Percentiles rank a stretch among this genome's conserved stretches.
phyloP scores from a whole-genome alignment of 1,284 basidiomycete genomes.

The Austroboletus novae-zelandiae region DNA sequence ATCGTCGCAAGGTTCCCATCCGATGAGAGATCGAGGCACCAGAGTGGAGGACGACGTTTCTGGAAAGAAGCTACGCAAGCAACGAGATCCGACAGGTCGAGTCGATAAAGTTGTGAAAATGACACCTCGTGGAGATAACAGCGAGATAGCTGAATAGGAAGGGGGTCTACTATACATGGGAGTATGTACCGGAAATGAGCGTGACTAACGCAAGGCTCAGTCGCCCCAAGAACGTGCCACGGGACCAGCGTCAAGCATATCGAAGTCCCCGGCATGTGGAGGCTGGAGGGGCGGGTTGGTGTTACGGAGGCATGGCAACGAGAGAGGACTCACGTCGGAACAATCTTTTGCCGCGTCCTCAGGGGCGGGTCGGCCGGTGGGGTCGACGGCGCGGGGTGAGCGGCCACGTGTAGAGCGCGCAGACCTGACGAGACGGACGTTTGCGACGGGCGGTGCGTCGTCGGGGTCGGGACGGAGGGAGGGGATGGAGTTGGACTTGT shows the following conservation, averaged over 20 bases:
- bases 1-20: constrained; percentile 11
- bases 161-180: constrained; percentile 18
- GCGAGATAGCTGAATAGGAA: constrained; percentile 22
- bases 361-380: constrained; percentile 3
- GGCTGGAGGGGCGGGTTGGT: constrained; percentile 13
- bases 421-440: constrained; percentile 25
- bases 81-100: constrained; percentile 29
- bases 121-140: constrained; percentile 37
- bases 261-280: constrained; percentile 25
- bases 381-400: constrained; percentile 16
- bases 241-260: constrained; percentile 30
- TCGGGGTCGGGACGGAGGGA: constrained; percentile 26
- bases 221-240: constrained; percentile 36
- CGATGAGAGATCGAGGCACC: constrained; percentile 18
- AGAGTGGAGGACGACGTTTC: constrained; percentile 26
- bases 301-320: neutral
- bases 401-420: constrained; percentile 23
- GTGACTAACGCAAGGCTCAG: constrained; percentile 25
- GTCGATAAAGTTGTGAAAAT: constrained; percentile 21
- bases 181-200: constrained; percentile 30
- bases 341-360: neutral
- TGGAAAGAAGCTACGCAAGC: constrained; percentile 26
- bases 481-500: constrained; percentile 17
- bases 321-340: constrained; percentile 14
- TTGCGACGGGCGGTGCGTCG: constrained; percentile 19